phyloP scores from a whole-genome alignment of 2,329 filamentous ascomycete genomes.

The Colletotrichum sojae region DNA sequence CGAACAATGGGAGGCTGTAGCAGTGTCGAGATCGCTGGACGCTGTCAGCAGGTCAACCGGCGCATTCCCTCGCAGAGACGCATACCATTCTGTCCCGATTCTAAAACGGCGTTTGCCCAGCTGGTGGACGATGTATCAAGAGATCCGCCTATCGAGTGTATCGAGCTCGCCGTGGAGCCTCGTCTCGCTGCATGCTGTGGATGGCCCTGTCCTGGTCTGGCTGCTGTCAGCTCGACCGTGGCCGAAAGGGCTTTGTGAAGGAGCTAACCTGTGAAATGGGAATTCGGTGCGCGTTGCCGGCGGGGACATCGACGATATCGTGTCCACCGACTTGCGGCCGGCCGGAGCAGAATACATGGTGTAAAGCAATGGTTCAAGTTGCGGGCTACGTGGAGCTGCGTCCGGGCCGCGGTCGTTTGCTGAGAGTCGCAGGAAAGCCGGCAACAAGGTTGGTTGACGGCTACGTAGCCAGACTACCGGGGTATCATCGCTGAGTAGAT shows the following conservation, averaged over 20 bases:
- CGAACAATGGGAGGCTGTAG: slow-evolving; percentile 91
- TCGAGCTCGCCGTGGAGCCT: slow-evolving; percentile 89
- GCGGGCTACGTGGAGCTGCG: slow-evolving; percentile 19
- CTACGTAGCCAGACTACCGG: slow-evolving; percentile 56
- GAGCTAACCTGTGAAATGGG: slow-evolving; percentile 70
- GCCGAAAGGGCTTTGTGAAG: slow-evolving; percentile 4
- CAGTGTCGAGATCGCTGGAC: slow-evolving; percentile 88
- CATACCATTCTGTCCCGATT: slow-evolving; percentile 87
- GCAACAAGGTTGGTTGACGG: slow-evolving; percentile 55
- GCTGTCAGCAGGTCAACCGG: slow-evolving; percentile 10
- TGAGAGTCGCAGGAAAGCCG: slow-evolving; percentile 46
- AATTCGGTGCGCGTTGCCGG: slow-evolving; percentile 67
- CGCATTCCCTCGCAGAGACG: slow-evolving; percentile 7
- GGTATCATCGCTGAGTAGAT: slow-evolving; percentile 62
- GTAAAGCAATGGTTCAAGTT: slow-evolving; percentile 37
- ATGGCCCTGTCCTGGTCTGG: slow-evolving; percentile 60
- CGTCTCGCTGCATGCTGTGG: slow-evolving; percentile 71
- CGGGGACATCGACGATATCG: slow-evolving; percentile 69
- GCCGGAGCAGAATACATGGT: slow-evolving; percentile 73
- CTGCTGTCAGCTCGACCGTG: slow-evolving; percentile 27
- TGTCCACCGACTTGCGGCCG: slow-evolving; percentile 77
- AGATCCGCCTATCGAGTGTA: slow-evolving; percentile 87
- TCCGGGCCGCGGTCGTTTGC: slow-evolving; percentile 28
- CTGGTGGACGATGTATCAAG: slow-evolving; percentile 77
- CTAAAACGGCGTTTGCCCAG: slow-evolving; percentile 71